Percentiles rank a stretch among this genome's conserved stretches.
Conservation (phyloP, 306 rosid species). For the Dalbergia cultrata region DNA sequence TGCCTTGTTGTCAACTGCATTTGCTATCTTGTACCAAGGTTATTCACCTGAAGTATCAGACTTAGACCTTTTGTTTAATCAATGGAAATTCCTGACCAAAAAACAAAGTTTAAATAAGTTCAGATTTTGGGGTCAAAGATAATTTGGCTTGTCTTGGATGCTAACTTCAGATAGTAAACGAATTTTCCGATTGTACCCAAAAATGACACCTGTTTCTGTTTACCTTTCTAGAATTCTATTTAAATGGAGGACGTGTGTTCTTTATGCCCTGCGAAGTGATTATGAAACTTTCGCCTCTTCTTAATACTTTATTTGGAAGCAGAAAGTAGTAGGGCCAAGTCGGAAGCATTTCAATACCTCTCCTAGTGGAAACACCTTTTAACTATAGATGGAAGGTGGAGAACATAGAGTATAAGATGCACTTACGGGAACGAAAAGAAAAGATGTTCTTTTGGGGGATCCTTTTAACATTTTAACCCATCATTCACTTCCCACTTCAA, state of each 20-base stretch:
- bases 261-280: conserved; percentile 26
- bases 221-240: too few relatives aligned
- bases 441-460: not conserved
- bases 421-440: not conserved
- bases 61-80: too few relatives aligned
- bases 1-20: too few relatives aligned
- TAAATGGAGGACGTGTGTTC: not conserved
- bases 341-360: conserved; percentile 26
- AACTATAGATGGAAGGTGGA: not conserved
- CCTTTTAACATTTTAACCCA: not conserved
- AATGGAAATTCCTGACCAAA: too few relatives aligned
- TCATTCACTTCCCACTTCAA: not conserved
- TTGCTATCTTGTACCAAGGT: too few relatives aligned
- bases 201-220: too few relatives aligned
- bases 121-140: too few relatives aligned
- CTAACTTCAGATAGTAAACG: not conserved
- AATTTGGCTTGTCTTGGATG: not conserved
- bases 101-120: too few relatives aligned
- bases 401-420: not conserved
- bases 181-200: too few relatives aligned
- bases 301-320: conserved; percentile 19
- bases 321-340: not conserved
- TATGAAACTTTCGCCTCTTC: conserved; percentile 34
- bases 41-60: too few relatives aligned
- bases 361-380: conserved; percentile 21